Percentiles rank a stretch among this genome's conserved stretches.
Conservation (phyloP, 176 grass and related monocot genomes). For the Bromus sterilis region DNA sequence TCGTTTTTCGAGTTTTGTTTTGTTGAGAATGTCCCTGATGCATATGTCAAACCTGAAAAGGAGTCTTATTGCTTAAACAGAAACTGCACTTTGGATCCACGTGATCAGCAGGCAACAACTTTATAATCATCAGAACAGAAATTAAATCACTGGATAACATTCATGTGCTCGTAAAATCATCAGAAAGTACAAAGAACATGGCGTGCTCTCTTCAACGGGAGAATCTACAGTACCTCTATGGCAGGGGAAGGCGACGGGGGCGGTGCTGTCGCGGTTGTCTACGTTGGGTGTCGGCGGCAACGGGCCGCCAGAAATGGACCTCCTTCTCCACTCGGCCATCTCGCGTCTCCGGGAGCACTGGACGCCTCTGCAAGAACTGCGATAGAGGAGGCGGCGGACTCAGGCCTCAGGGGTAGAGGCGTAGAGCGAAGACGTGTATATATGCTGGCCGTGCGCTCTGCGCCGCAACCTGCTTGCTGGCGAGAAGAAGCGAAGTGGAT, state of each 20-base stretch:
- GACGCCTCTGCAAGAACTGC: not conserved
- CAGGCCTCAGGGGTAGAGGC: no score
- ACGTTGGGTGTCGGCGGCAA: no score
- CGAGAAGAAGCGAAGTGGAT: no score
- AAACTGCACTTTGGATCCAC: no score
- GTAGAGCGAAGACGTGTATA: not conserved
- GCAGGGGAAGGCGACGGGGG: not conserved
- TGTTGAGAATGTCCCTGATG: no score
- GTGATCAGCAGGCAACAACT: no score
- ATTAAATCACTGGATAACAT: not conserved
- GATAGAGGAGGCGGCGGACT: not conserved
- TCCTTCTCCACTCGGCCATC: not conserved
- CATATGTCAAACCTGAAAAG: no score
- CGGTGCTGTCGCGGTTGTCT: not conserved
- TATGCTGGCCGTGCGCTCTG: not conserved
- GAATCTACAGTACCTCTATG: not conserved
- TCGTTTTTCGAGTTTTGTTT: no score
- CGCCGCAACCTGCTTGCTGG: no score
- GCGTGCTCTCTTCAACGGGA: not conserved
- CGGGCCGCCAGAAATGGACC: no score
- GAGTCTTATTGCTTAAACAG: no score
- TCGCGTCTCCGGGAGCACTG: not conserved
- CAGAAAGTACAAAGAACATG: not conserved
- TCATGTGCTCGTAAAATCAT: not conserved
- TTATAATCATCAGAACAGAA: not conserved